phyloP scores from a whole-genome alignment of 2,329 filamentous ascomycete species.

The Paradendryphiella salina region DNA sequence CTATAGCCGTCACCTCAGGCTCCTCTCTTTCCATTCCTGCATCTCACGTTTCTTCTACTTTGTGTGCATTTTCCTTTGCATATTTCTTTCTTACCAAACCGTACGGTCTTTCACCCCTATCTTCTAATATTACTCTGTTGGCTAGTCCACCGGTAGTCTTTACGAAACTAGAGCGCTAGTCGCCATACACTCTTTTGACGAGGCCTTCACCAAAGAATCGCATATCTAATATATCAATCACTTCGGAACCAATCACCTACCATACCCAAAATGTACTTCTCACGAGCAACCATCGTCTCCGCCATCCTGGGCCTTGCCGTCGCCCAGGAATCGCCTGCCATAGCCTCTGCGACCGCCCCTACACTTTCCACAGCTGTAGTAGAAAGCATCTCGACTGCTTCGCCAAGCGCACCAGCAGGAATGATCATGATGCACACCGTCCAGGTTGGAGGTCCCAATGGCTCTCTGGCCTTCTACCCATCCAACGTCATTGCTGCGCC shows the following conservation, averaged over 20 bases:
- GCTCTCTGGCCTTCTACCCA: slow-evolving; percentile 65
- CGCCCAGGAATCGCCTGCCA: slow-evolving; percentile 24
- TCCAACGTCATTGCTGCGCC: slow-evolving; percentile 64
- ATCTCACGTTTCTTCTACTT: slow-evolving; percentile 32
- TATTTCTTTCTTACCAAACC: slow-evolving; percentile 36
- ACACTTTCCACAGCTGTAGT: slow-evolving; percentile 1
- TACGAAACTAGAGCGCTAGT: slow-evolving; percentile 41
- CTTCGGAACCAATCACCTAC: slow-evolving; percentile 9
- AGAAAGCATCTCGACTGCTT: not conserved
- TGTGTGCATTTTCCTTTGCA: slow-evolving; percentile 36
- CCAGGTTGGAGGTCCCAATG: slow-evolving; percentile 61
- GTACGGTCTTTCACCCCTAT: slow-evolving; percentile 20
- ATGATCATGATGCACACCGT: slow-evolving; percentile 59
- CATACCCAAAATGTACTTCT: slow-evolving; percentile 40
- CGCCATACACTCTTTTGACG: slow-evolving; percentile 39
- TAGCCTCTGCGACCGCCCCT: slow-evolving; percentile 1
- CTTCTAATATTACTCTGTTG: slow-evolving; percentile 40
- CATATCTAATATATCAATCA: slow-evolving; percentile 29
- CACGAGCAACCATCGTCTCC: slow-evolving; percentile 37
- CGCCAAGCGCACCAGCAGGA: slow-evolving; percentile 8
- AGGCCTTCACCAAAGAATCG: slow-evolving; percentile 15
- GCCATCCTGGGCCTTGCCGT: slow-evolving; percentile 37
- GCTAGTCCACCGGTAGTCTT: slow-evolving; percentile 39
- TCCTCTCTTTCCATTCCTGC: slow-evolving; percentile 32
- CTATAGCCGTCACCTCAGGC: slow-evolving; percentile 42